These are phyloP conservation scores for Punctularia strigosozonata DNA, from an alignment of 768 basidiomycete genomes.

Conservation along the genomic window DNA sequence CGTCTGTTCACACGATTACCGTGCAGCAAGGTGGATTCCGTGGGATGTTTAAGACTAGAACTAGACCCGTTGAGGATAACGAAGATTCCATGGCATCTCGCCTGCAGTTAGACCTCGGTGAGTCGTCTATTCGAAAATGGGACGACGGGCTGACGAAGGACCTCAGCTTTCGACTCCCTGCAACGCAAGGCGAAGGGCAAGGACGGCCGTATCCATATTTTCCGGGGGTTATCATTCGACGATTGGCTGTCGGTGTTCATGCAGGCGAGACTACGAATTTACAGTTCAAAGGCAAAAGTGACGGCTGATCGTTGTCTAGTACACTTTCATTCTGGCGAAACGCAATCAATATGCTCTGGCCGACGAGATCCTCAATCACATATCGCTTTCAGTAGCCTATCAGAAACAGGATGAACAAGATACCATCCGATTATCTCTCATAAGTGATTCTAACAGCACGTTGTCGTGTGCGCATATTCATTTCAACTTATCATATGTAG, in stretches of 20 bases:
- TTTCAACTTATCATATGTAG: constrained; percentile 25
- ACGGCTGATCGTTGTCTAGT: constrained; percentile 29
- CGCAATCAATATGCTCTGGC: constrained; percentile 54
- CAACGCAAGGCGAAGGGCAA: constrained; percentile 36
- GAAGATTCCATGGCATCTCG: constrained; percentile 67
- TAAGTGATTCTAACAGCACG: constrained; percentile 33
- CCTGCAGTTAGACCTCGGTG: constrained; percentile 67
- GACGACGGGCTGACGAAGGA: constrained; percentile 41
- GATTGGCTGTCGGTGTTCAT: constrained; percentile 81
- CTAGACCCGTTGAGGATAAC: constrained; percentile 37
- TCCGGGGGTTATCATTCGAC: constrained; percentile 73
- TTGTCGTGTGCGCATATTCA: not conserved
- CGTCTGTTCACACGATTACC: not conserved
- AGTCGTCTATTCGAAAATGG: constrained; percentile 28
- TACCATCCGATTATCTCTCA: constrained; percentile 62
- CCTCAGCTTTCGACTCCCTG: no score
- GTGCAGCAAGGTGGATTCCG: constrained; percentile 42
- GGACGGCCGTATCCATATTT: constrained; percentile 42
- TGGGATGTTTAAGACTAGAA: constrained; percentile 52
- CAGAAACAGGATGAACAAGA: constrained; percentile 49
- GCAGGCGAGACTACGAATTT: constrained; percentile 42
- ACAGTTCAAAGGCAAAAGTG: not conserved
- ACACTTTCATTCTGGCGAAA: constrained; percentile 57
- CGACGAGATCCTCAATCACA: constrained; percentile 66
- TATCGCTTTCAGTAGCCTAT: constrained; percentile 65